Evolutionary conservation across 306 rosid genomes (phyloP).

Genomic region (Lagenaria siceraria): DNA sequence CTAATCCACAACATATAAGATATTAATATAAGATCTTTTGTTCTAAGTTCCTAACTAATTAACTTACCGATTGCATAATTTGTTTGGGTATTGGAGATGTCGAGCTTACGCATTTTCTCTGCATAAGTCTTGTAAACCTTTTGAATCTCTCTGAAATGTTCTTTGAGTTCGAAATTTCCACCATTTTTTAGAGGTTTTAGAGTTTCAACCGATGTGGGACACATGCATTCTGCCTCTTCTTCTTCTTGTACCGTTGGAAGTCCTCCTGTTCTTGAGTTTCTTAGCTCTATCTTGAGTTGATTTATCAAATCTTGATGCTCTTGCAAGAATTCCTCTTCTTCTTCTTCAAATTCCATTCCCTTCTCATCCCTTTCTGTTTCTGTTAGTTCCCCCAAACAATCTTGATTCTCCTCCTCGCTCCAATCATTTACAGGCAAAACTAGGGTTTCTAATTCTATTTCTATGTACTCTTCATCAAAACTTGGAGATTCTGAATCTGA

Average conservation of each 20-base stretch:
- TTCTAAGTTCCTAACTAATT: neutral
- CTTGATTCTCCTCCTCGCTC: neutral
- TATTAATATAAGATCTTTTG: neutral
- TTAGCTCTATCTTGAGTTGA: constrained; percentile 54
- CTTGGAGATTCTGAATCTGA: neutral
- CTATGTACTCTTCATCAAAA: neutral
- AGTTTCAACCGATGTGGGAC: neutral
- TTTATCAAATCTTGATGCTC: constrained; percentile 75
- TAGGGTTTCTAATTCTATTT: neutral
- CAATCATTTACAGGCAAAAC: neutral
- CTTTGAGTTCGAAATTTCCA: constrained; percentile 35
- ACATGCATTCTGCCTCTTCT: constrained; percentile 27
- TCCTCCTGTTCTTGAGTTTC: constrained; percentile 54
- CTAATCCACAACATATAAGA: neutral
- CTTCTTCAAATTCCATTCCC: constrained; percentile 14
- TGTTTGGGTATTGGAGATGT: constrained; percentile 65
- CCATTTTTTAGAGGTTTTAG: constrained; percentile 30
- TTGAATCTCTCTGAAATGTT: constrained; percentile 48
- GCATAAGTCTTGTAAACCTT: constrained; percentile 48
- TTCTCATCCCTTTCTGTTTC: constrained; percentile 15
- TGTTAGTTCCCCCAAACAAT: neutral
- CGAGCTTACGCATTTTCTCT: constrained; percentile 70
- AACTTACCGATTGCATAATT: constrained; percentile 77
- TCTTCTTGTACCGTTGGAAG: constrained; percentile 66
- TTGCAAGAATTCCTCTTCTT: constrained; percentile 30